Percentiles rank a stretch among this genome's conserved stretches.
Conservation (phyloP, 495 filamentous ascomycete genomes). For the Cairneyella variabilis region DNA sequence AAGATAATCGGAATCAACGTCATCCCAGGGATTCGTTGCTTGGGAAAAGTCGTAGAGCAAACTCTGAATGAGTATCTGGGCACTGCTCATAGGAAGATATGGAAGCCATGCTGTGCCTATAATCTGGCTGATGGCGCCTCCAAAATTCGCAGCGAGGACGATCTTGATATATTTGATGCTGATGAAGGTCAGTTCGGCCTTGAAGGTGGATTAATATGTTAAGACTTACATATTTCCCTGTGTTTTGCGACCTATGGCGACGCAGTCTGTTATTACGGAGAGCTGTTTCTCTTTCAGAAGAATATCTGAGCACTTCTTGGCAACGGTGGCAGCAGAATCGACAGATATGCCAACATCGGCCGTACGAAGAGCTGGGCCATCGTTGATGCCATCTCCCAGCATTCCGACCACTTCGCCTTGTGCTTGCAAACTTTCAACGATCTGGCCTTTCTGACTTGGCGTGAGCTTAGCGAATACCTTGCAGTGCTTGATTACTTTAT, state of each 20-base stretch:
- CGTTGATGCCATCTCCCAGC: slow-evolving; percentile 16
- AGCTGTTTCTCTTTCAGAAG: slow-evolving; percentile 9
- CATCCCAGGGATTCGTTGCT: slow-evolving; percentile 7
- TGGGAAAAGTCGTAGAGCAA: slow-evolving; percentile 7
- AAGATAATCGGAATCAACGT: slow-evolving; percentile 4
- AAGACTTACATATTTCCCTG: slow-evolving; percentile 14
- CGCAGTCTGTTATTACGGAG: slow-evolving; percentile 2
- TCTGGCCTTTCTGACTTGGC: slow-evolving; percentile 9
- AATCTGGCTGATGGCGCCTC: slow-evolving; percentile 1
- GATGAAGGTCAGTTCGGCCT: neutral
- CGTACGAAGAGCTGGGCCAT: slow-evolving; percentile 1
- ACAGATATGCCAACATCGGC: slow-evolving; percentile 11
- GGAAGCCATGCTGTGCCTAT: slow-evolving; percentile 2
- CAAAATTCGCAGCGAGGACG: neutral
- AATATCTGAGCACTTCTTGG: slow-evolving; percentile 8
- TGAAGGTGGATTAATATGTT: neutral
- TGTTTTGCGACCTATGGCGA: slow-evolving; percentile 3
- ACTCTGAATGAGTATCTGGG: slow-evolving; percentile 6
- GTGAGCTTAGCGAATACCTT: slow-evolving; percentile 15
- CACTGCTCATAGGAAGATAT: slow-evolving; percentile 1
- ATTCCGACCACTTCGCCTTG: slow-evolving; percentile 12
- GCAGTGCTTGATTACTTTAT: slow-evolving; percentile 3
- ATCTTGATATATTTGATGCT: slow-evolving; percentile 16
- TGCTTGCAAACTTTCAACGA: neutral
- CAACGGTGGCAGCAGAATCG: slow-evolving; percentile 3